Evolutionary conservation across 2,329 filamentous ascomycete species (phyloP).

Genomic region (Xenosphaeropsis pyriputrescens): DNA sequence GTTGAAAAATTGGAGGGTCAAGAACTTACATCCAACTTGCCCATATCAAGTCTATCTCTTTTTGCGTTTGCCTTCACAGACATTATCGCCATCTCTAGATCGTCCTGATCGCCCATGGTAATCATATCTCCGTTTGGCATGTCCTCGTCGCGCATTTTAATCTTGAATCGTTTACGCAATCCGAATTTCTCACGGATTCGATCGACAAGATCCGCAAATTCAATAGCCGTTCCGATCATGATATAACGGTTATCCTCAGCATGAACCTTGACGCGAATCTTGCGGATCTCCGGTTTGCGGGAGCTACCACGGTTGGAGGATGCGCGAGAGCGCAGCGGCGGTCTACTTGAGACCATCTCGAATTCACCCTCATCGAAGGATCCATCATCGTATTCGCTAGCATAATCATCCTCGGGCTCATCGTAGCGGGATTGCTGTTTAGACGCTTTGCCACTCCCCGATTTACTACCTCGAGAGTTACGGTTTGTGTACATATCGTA

Average conservation of each 20-base stretch:
- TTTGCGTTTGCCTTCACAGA: conserved; percentile 52
- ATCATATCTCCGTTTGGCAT: conserved; percentile 74
- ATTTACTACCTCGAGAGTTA: conserved; percentile 21
- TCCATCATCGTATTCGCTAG: conserved; percentile 55
- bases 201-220: conserved; percentile 64
- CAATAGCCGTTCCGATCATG: conserved; percentile 60
- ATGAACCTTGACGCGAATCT: conserved; percentile 87
- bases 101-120: conserved; percentile 92
- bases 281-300: conserved; percentile 50
- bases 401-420: conserved; percentile 67
- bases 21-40: conserved; percentile 80
- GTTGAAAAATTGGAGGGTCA: too few species aligned
- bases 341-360: conserved; percentile 54
- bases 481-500: conserved; percentile 46
- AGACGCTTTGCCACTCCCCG: conserved; percentile 22
- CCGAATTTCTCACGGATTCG: conserved; percentile 80
- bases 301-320: conserved; percentile 33
- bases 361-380: conserved; percentile 66
- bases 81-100: conserved; percentile 76
- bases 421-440: conserved; percentile 47
- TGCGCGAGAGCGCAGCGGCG: conserved; percentile 27
- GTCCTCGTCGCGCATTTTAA: conserved; percentile 78
- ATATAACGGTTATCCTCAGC: conserved; percentile 84
- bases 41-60: conserved; percentile 66
- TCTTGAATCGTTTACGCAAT: conserved; percentile 64